phyloP scores from a whole-genome alignment of 805 yeast genomes.

The Starmera amethionina region DNA sequence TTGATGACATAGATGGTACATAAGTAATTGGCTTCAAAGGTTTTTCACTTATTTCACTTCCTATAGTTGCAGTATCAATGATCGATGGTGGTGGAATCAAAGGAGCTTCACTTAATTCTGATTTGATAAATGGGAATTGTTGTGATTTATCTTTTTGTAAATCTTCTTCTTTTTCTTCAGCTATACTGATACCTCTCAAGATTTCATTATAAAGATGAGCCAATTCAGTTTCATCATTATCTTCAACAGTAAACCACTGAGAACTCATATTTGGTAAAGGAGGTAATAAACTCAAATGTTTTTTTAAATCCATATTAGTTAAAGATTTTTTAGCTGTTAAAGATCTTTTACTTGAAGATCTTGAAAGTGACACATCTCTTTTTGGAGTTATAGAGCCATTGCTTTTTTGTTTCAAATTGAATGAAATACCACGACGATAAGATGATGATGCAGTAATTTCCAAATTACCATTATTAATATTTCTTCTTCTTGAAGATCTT shows the following conservation, averaged over 20 bases:
- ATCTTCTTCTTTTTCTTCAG: neutral
- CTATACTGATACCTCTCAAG: slow-evolving; percentile 9
- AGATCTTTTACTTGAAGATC: slow-evolving; percentile 17
- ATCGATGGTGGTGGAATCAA: neutral
- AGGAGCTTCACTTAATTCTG: neutral
- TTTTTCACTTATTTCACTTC: neutral
- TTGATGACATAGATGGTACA: neutral
- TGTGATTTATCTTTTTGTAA: neutral
- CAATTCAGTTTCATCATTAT: slow-evolving; percentile 14
- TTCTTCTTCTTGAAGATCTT: slow-evolving; percentile 1
- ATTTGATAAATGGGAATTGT: neutral
- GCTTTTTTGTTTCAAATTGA: slow-evolving; percentile 13
- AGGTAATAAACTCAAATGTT: slow-evolving; percentile 19
- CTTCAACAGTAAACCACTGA: slow-evolving; percentile 15
- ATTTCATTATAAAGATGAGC: slow-evolving; percentile 21
- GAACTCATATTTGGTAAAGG: slow-evolving; percentile 17
- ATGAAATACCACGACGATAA: slow-evolving; percentile 22
- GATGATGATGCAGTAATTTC: slow-evolving; percentile 21
- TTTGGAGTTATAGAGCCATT: too few species aligned
- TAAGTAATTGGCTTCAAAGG: neutral
- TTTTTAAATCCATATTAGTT: slow-evolving; percentile 5
- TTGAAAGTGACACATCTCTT: slow-evolving; percentile 8
- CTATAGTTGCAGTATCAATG: neutral
- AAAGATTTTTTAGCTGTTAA: slow-evolving; percentile 1
- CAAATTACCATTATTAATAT: slow-evolving; percentile 14